phyloP scores from a whole-genome alignment of 140 eudicot species.

The Flaveria floridana region DNA sequence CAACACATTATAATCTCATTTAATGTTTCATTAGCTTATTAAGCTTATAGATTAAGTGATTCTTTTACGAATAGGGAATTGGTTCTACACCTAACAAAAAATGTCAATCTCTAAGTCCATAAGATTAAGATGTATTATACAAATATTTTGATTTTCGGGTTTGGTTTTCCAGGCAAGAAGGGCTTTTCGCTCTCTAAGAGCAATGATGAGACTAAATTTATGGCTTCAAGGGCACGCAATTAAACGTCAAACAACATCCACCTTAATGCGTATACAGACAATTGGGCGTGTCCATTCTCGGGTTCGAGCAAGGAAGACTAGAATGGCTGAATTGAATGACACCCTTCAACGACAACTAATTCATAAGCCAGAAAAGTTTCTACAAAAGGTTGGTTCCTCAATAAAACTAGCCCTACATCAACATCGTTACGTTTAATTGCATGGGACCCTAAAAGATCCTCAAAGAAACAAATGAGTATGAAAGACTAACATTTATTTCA shows the following conservation, averaged over 20 bases:
- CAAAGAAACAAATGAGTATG: no score
- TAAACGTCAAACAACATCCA: constrained; percentile 55
- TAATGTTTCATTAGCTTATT: no score
- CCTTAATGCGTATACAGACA: constrained; percentile 55
- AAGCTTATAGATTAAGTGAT: no score
- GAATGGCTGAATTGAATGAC: constrained; percentile 59
- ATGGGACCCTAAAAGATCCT: background rate
- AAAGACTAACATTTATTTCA: no score
- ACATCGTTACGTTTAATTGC: background rate
- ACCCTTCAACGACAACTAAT: constrained; percentile 55
- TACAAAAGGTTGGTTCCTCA: constrained; percentile 33
- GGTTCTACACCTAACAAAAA: no score
- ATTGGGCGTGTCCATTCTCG: constrained; percentile 63
- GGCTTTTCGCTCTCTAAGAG: constrained; percentile 54
- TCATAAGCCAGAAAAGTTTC: constrained; percentile 46
- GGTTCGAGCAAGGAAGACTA: constrained; percentile 48
- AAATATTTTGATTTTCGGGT: background rate
- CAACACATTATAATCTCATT: no score
- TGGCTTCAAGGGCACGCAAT: constrained; percentile 57
- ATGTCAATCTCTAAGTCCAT: no score
- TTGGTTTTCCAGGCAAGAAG: constrained; percentile 54
- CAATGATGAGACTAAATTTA: constrained; percentile 52
- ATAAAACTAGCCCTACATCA: background rate
- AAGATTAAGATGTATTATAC: background rate
- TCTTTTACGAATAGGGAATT: no score